Percentiles rank a stretch among this genome's conserved stretches.
Evolutionary conservation across 352 stramenopile genomes (phyloP).

Genomic region (Phytophthora ohioensis): DNA sequence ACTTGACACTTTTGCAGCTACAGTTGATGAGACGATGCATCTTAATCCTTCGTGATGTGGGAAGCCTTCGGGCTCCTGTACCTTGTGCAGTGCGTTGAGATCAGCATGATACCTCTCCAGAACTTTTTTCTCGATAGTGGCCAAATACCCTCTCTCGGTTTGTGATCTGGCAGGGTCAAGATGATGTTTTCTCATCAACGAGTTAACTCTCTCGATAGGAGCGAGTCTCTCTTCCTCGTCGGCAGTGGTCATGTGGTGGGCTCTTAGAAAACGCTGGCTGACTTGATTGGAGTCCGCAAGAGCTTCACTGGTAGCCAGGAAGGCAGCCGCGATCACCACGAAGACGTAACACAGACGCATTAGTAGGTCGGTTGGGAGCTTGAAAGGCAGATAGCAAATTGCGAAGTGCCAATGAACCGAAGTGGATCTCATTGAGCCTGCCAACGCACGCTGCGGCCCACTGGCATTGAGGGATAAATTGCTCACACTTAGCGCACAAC

Average conservation of each 20-base stretch:
- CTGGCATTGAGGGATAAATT: no score
- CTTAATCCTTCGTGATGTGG: no score
- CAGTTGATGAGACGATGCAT: no score
- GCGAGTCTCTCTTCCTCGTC: neutral
- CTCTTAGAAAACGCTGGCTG: neutral
- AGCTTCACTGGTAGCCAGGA: neutral
- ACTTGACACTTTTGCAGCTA: neutral
- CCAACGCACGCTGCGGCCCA: no score
- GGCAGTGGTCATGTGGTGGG: neutral
- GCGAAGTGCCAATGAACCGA: neutral
- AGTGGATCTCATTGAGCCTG: no score
- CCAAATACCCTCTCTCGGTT: no score
- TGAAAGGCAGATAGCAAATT: neutral
- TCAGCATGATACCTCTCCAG: neutral
- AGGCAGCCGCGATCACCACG: neutral
- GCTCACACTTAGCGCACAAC: no score
- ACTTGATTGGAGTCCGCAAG: neutral
- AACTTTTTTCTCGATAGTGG: no score
- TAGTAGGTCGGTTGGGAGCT: neutral
- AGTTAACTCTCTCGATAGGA: neutral
- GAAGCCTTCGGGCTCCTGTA: neutral
- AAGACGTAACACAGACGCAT: neutral
- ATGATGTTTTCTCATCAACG: neutral
- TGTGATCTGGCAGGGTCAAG: neutral
- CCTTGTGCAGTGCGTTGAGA: neutral